Percentiles rank a stretch among this genome's conserved stretches.
Conservation (phyloP, 2,329 filamentous ascomycete species). For the Chlorencoelia australis region DNA sequence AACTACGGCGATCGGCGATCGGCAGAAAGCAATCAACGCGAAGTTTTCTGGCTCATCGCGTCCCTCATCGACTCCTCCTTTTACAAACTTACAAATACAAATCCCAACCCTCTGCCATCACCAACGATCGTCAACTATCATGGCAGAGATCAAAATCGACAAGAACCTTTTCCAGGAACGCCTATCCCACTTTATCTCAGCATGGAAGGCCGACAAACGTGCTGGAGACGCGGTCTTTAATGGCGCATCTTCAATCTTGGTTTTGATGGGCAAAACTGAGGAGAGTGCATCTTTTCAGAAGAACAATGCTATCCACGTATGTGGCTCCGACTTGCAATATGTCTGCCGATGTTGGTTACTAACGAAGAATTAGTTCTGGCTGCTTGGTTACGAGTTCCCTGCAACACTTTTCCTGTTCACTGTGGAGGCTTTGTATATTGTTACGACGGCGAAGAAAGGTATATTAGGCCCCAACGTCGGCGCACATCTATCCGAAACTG, state of each 20-base stretch:
- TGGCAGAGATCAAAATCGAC: conserved; percentile 88
- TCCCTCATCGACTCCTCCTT: conserved; percentile 10
- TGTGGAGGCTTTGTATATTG: conserved; percentile 74
- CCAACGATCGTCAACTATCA: conserved; percentile 13
- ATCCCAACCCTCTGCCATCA: conserved; percentile 19
- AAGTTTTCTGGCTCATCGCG: conserved; percentile 16
- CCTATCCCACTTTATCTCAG: conserved; percentile 71
- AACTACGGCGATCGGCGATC: conserved; percentile 1
- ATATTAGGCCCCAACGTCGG: conserved; percentile 6
- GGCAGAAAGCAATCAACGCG: conserved; percentile 13
- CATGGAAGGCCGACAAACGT: conserved; percentile 96
- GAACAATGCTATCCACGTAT: conserved; percentile 90
- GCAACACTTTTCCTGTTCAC: conserved; percentile 92
- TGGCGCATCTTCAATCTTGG: conserved; percentile 75
- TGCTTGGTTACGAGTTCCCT: conserved; percentile 96
- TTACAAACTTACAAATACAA: conserved; percentile 6
- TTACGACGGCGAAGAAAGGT: conserved; percentile 98
- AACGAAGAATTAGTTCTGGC: conserved; percentile 65
- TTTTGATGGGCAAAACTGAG: conserved; percentile 92
- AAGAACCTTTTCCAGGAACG: conserved; percentile 89
- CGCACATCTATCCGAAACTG: conserved; percentile 22
- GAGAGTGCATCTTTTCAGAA: conserved; percentile 83
- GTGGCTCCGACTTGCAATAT: conserved; percentile 27
- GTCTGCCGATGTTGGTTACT: conserved; percentile 4
- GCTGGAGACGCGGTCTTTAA: conserved; percentile 75